A percentile compares a stretch with the other conserved stretches of the same genome.
These are phyloP conservation scores for Letharia columbiana DNA, from an alignment of 495 filamentous ascomycete species.

Conservation along the genomic window DNA sequence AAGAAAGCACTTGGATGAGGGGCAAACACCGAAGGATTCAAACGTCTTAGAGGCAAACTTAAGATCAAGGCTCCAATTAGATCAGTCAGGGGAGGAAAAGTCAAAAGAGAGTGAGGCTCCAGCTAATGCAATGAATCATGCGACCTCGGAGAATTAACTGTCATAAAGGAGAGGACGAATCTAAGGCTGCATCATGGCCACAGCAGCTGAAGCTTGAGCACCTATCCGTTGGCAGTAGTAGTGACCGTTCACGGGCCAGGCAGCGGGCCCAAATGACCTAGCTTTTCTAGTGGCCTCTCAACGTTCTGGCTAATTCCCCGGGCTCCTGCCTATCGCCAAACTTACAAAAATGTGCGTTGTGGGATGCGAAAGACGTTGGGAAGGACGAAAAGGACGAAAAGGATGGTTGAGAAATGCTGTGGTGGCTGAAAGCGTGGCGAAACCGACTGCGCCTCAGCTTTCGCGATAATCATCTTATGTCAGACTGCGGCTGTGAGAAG, in stretches of 20 bases:
- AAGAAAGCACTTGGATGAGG: background rate
- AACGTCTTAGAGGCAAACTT: background rate
- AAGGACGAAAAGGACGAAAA: background rate
- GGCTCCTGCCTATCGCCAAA: background rate
- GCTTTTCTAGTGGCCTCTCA: background rate
- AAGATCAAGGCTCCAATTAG: background rate
- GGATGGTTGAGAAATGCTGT: background rate
- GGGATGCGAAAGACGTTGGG: background rate
- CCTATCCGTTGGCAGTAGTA: background rate
- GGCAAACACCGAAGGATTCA: slow-evolving; percentile 2
- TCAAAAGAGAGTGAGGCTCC: background rate
- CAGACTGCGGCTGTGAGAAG: background rate
- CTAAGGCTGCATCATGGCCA: background rate
- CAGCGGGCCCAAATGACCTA: background rate
- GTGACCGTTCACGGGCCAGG: background rate
- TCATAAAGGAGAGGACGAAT: background rate
- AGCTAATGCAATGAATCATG: slow-evolving; percentile 3
- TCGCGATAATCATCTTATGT: background rate
- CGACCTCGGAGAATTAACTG: background rate
- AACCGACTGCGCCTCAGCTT: background rate
- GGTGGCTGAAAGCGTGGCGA: background rate
- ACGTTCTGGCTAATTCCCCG: background rate
- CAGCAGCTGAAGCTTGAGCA: background rate
- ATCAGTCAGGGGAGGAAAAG: background rate
- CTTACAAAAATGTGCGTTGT: background rate